Evolutionary conservation across 345 rosid species (phyloP), one percentile per base, ranked within the genome.

Genomic region (Syzygium jambos): DNA sequence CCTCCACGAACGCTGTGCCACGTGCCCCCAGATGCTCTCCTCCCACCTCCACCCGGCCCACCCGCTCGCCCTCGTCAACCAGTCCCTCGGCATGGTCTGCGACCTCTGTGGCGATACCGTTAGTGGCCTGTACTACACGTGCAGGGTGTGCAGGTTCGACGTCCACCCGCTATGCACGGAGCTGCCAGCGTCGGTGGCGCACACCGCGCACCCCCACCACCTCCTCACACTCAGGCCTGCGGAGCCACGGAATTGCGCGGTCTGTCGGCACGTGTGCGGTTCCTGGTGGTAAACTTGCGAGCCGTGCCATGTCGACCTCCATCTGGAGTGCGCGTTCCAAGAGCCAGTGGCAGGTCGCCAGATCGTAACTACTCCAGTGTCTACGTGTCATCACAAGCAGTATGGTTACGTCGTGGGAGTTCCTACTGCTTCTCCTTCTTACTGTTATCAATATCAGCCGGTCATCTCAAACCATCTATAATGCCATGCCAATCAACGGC

Each of bases 261-360:
- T 91, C 43, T 93, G 93, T 85, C 51, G 49, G 6, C 51, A 52
- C 5, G 85, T 82, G 43, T 91, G 94, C 83, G 86, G 68, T 8
- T 88, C 90, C 30, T 92, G 92, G 92, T 88, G 93, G 59, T 92
- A 92, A 85, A 88, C 91, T 78, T 91, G 94, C 61, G 89, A 86
- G 68, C 7, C 86, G 38, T 92, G 93, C 55, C 46, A 87, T 21
- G 61, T 92, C 4, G 90, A 92, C 87, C 85, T 91, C 78, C 93
- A 93, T 90, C 43, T 92, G 77, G 89, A 90, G 51, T 93, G 94
- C 86, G 88, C 63, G 3, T 68, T 68, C 34, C 73, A 63, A 63
- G 73, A n/a, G 73, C 38, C 73, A n/a, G 38, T 7, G 5, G 9
- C 9, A 2, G 73, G 1, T 13, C 1, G n/a, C 63, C 3, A 10